A percentile compares a stretch with the other conserved stretches of the same genome.
Conservation (phyloP, 2,329 filamentous ascomycete genomes). For the Ophiostoma piceae region DNA sequence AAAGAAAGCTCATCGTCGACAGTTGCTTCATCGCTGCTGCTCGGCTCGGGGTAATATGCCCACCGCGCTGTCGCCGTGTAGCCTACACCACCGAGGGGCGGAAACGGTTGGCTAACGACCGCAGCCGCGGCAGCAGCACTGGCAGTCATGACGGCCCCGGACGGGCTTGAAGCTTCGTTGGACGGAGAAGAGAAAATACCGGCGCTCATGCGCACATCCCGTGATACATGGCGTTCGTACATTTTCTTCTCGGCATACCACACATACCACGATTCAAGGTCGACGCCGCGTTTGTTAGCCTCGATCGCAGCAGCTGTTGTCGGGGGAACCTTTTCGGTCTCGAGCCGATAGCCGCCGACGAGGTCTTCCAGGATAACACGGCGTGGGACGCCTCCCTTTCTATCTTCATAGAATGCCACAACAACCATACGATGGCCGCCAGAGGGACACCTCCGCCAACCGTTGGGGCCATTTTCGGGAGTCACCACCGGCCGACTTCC, state of each 20-base stretch:
- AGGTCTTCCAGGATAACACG: conserved; percentile 65
- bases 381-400: conserved; percentile 54
- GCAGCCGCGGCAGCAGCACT: conserved; percentile 30
- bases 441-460: conserved; percentile 73
- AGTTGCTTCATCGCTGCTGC: conserved; percentile 54
- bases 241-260: conserved; percentile 37
- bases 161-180: not conserved
- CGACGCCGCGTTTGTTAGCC: not conserved
- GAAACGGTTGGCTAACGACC: conserved; percentile 45
- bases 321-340: conserved; percentile 49
- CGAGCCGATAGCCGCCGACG: conserved; percentile 69
- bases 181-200: not conserved
- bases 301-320: conserved; percentile 14
- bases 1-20: conserved; percentile 72
- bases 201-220: conserved; percentile 43
- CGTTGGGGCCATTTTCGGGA: conserved; percentile 67
- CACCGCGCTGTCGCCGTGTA: conserved; percentile 61
- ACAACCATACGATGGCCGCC: conserved; percentile 79
- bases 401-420: conserved; percentile 64
- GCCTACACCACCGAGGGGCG: conserved; percentile 70
- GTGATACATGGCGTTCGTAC: conserved; percentile 46
- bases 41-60: conserved; percentile 67
- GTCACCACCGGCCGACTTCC: conserved; percentile 51
- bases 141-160: not conserved
- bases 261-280: conserved; percentile 26